Evolutionary conservation across 352 stramenopile genomes (phyloP).

Genomic region (Phytophthora syringae): DNA sequence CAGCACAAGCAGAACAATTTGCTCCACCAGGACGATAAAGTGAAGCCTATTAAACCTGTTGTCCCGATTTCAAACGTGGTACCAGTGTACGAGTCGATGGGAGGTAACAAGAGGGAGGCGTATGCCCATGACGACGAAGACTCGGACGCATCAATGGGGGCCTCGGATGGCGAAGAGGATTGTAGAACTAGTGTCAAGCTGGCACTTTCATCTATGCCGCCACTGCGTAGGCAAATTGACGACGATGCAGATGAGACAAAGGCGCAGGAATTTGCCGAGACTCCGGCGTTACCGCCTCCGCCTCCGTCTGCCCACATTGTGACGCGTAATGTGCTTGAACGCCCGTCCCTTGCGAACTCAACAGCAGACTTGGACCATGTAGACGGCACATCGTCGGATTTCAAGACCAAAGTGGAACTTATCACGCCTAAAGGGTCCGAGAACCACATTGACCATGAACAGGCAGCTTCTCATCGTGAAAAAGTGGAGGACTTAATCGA

Average conservation of each 20-base stretch:
- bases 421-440: conserved; percentile 3
- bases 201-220: neutral
- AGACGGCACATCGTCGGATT: conserved; percentile 9
- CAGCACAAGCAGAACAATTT: conserved; percentile 13
- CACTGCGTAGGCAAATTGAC: conserved; percentile 17
- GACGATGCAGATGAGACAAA: conserved; percentile 64
- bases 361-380: conserved; percentile 11
- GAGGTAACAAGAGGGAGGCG: conserved; percentile 16
- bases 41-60: neutral
- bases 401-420: conserved; percentile 4
- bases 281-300: conserved; percentile 47
- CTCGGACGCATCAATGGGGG: conserved; percentile 47
- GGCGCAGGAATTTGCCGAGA: conserved; percentile 52
- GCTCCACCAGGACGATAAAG: neutral
- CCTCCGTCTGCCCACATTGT: conserved; percentile 47
- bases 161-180: conserved; percentile 44
- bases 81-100: conserved; percentile 3
- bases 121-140: conserved; percentile 42
- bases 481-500: conserved; percentile 18
- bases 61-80: neutral
- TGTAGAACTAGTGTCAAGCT: conserved; percentile 15
- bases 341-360: conserved; percentile 40
- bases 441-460: conserved; percentile 19
- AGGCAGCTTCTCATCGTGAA: neutral
- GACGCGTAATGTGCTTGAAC: conserved; percentile 43